Percentiles rank a stretch among this genome's conserved stretches.
Conservation (phyloP, 768 basidiomycete species). For the Dictyophora rubrovolvata region DNA sequence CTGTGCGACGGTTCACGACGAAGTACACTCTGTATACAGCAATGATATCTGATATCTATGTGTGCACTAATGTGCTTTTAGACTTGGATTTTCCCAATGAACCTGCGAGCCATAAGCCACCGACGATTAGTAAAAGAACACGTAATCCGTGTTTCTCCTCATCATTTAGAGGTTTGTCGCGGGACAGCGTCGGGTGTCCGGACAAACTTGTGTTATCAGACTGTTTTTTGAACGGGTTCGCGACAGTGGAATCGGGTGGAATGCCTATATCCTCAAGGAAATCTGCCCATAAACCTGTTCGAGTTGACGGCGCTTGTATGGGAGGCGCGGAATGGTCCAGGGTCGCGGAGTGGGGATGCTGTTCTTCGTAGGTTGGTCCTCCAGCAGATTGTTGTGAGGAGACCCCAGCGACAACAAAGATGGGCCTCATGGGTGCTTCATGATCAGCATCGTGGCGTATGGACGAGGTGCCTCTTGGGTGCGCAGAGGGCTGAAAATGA, state of each 20-base stretch:
- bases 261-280: slow-evolving; percentile 29
- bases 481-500: slow-evolving; percentile 48
- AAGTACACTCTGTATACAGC: too few relatives aligned
- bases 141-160: slow-evolving; percentile 42
- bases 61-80: not conserved
- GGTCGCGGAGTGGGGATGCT: slow-evolving; percentile 15
- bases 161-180: slow-evolving; percentile 26
- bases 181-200: slow-evolving; percentile 12
- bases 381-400: slow-evolving; percentile 34
- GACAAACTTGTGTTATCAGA: slow-evolving; percentile 15
- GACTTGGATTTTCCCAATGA: slow-evolving; percentile 8
- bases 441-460: slow-evolving; percentile 14
- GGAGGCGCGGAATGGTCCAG: slow-evolving; percentile 15
- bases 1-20: too few relatives aligned
- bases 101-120: slow-evolving; percentile 38
- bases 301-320: slow-evolving; percentile 7
- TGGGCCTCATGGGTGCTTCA: slow-evolving; percentile 30
- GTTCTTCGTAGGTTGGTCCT: slow-evolving; percentile 34
- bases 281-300: slow-evolving; percentile 22
- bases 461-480: slow-evolving; percentile 22
- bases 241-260: slow-evolving; percentile 21
- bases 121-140: slow-evolving; percentile 37
- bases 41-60: not conserved
- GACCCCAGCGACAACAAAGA: slow-evolving; percentile 40
- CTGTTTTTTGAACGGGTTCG: slow-evolving; percentile 13